These are phyloP conservation scores for Juglanconis juglandina DNA, from an alignment of 2,329 filamentous ascomycete genomes.

Conservation along the genomic window DNA sequence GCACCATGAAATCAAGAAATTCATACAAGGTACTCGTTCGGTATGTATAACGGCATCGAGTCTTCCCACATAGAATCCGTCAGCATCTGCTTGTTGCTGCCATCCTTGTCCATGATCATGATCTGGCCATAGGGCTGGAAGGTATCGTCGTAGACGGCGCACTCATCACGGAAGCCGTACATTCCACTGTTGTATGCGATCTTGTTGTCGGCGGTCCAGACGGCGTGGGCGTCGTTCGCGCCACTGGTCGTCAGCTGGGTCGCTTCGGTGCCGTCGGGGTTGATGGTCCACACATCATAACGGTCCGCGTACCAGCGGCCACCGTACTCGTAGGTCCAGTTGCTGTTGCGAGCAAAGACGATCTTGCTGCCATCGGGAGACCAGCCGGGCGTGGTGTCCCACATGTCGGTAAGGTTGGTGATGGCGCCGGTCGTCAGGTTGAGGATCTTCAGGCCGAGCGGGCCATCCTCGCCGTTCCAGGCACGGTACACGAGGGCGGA, in stretches of 20 bases:
- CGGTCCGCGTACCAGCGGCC: conserved; percentile 20
- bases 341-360: conserved; percentile 35
- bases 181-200: conserved; percentile 39
- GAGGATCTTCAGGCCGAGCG: conserved; percentile 32
- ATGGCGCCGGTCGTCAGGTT: conserved; percentile 24
- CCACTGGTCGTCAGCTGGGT: conserved; percentile 30
- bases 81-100: conserved; percentile 28
- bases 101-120: conserved; percentile 40
- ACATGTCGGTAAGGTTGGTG: conserved; percentile 31
- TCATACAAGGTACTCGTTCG: conserved; percentile 14
- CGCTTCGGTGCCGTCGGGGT: conserved; percentile 36
- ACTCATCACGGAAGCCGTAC: conserved; percentile 42
- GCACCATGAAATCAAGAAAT: no score
- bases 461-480: conserved; percentile 18
- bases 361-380: conserved; percentile 36
- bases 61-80: conserved; percentile 32
- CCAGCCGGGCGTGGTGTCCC: conserved; percentile 38
- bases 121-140: conserved; percentile 45
- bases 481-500: conserved; percentile 33
- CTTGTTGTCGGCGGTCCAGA: conserved; percentile 39
- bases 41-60: conserved; percentile 26
- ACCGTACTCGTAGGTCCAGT: conserved; percentile 12
- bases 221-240: conserved; percentile 42
- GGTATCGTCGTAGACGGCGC: conserved; percentile 37
- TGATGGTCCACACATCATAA: conserved; percentile 40